Evolutionary conservation across 208 protist species (phyloP).

Genomic region (Trypanosomatidae sp.): DNA sequence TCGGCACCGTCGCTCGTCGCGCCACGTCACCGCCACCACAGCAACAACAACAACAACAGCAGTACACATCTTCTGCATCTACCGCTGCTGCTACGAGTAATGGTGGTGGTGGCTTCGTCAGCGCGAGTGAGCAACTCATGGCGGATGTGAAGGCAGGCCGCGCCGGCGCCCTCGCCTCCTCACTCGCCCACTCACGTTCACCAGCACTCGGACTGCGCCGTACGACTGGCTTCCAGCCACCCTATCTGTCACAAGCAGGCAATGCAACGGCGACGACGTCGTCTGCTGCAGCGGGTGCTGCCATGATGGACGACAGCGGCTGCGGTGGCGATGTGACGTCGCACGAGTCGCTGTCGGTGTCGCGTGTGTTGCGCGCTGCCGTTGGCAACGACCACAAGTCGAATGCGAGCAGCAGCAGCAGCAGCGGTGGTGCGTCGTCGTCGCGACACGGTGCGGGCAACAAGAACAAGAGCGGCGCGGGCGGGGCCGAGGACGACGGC

Average conservation of each 20-base stretch:
- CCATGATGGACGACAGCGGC: no score
- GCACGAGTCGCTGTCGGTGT: background rate
- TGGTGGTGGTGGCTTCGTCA: constrained; percentile 27
- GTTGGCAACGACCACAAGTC: no score
- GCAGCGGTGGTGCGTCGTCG: no score
- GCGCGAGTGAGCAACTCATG: constrained; percentile 36
- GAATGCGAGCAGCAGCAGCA: constrained; percentile 2
- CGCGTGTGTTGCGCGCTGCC: background rate
- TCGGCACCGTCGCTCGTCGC: background rate
- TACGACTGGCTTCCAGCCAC: constrained; percentile 31
- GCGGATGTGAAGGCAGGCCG: constrained; percentile 25
- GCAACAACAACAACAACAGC: constrained; percentile 2
- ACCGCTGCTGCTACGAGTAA: background rate
- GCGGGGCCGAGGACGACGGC: constrained; percentile 3
- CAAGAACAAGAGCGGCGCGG: background rate
- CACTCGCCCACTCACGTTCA: constrained; percentile 20
- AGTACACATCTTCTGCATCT: background rate
- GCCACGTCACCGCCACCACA: background rate
- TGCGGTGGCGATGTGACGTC: background rate
- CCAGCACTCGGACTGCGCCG: constrained; percentile 51
- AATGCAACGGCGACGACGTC: background rate
- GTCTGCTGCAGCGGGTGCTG: no score
- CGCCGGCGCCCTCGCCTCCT: constrained; percentile 15
- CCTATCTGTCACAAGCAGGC: constrained; percentile 13
- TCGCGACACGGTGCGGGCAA: background rate